Evolutionary conservation across 2,329 filamentous ascomycete species (phyloP), one percentile per base, ranked within the genome.

Genomic region (Pyrenochaeta sp.): DNA sequence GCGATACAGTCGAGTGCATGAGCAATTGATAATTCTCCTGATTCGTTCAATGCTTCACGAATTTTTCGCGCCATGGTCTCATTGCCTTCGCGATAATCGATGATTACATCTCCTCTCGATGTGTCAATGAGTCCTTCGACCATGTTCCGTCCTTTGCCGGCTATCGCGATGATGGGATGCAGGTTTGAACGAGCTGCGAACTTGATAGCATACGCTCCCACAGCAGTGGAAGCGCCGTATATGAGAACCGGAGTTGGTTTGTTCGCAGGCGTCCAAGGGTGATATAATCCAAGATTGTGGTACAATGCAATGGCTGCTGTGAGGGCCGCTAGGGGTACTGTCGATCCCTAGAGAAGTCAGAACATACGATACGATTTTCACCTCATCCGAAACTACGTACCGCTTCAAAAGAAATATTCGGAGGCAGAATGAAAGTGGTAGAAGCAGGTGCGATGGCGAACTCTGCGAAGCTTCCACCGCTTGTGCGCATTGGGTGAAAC

Each of bases 381-480:
- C 13, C 6, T 17, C 6, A 18, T 32, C 29, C 15, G 24, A 19
- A 81, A 28, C 29, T 13, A 28, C 26, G 11, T 41, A 46, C 43
- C 43, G 13, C 35, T 63, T 83, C 77, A 40, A 79, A 81, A 27
- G 69, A 72, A 6, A 70, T 74, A 15, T 71, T 60, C 29, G 69
- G 45, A 0, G 80, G 77, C 11, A 82, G 66, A 53, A 76, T 77
- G 51, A 83, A 82, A 0, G 80, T 82, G 0, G 81, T 81, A 51
- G 77, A 71, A 21, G 75, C 73, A 62, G 72, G 77, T 0, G 77
- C 75, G 18, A 84, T 65, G 11, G 80, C 78, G 51, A 84, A 85
- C 60, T 85, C 82, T 7, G 81, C 83, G 48, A 77, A 86, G 7
- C 72, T 75, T 5, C 83, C 83, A 35, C 72, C 54, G 0, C 75